phyloP scores from a whole-genome alignment of 305 asterid genomes.

The Plantago coronopus region DNA sequence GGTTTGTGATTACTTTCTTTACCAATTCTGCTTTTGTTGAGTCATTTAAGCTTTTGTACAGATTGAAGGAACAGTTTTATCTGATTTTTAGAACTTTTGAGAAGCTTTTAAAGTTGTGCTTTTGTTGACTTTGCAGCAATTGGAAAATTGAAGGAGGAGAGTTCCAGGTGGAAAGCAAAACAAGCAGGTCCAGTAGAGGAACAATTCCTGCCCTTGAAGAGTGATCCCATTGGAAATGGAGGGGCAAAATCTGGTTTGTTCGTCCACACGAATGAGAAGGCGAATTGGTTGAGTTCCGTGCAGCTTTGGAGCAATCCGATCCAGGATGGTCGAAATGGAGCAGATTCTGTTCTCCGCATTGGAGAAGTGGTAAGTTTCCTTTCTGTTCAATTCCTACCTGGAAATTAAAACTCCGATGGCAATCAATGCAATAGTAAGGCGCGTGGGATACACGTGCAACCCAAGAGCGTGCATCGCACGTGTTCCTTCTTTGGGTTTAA shows the following conservation, averaged over 20 bases:
- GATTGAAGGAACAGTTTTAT: conserved; percentile 36
- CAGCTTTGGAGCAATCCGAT: conserved; percentile 55
- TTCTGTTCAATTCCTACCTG: neutral
- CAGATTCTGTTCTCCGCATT: conserved; percentile 22
- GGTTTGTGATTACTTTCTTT: conserved; percentile 32
- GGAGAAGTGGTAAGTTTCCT: conserved; percentile 22
- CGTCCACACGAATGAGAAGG: conserved; percentile 35
- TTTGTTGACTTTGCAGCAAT: conserved; percentile 32
- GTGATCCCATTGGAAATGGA: conserved; percentile 18
- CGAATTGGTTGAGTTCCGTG: conserved; percentile 52
- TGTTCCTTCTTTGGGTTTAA: no score
- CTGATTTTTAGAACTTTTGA: neutral
- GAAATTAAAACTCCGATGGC: no score
- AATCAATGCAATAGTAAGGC: no score
- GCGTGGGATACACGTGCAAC: no score
- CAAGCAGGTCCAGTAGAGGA: conserved; percentile 25
- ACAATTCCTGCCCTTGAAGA: conserved; percentile 30
- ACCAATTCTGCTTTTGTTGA: neutral
- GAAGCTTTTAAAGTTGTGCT: neutral
- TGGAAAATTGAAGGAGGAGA: conserved; percentile 43
- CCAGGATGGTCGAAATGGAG: conserved; percentile 25
- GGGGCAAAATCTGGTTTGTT: conserved; percentile 36
- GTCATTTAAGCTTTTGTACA: conserved; percentile 13
- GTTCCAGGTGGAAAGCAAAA: conserved; percentile 28
- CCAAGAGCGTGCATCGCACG: no score